These are phyloP conservation scores for Diutina sp. DNA, from an alignment of 1,139 yeast genomes.

Conservation along the genomic window DNA sequence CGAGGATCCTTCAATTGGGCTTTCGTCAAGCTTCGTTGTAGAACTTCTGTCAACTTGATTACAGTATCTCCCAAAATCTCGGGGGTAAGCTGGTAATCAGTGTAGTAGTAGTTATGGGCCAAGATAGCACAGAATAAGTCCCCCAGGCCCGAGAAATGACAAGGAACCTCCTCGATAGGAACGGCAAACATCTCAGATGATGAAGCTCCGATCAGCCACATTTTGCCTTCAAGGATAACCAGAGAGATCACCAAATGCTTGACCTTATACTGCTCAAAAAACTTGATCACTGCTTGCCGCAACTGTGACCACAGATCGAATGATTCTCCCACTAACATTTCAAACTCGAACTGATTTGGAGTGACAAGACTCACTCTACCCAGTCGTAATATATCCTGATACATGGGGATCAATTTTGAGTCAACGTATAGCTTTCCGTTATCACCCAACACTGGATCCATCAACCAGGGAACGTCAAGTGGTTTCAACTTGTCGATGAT, in stretches of 20 bases:
- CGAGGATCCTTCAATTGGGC: constrained; percentile 2
- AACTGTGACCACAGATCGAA: constrained; percentile 13
- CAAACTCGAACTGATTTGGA: constrained; percentile 31
- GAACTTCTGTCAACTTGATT: constrained; percentile 16
- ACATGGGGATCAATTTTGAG: constrained; percentile 19
- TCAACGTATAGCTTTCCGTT: constrained; percentile 25
- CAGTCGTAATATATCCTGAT: constrained; percentile 12
- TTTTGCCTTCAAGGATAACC: constrained; percentile 14
- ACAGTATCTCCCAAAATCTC: constrained; percentile 16
- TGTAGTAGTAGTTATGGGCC: constrained; percentile 18
- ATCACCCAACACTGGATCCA: constrained; percentile 31
- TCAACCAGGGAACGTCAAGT: constrained; percentile 14
- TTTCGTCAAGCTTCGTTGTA: constrained; percentile 11
- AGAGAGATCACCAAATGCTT: constrained; percentile 24
- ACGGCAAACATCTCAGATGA: constrained; percentile 11
- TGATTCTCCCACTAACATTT: constrained; percentile 14
- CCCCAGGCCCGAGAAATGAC: constrained; percentile 33
- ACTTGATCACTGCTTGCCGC: constrained; percentile 11
- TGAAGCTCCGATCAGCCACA: constrained; percentile 22
- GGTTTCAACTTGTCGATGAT: constrained; percentile 28
- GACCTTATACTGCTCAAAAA: constrained; percentile 12
- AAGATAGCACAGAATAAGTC: constrained; percentile 30
- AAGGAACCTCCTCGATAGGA: constrained; percentile 19
- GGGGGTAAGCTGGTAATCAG: constrained; percentile 13
- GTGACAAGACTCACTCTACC: constrained; percentile 22